Evolutionary conservation across 495 filamentous ascomycete species (phyloP), one percentile per base, ranked within the genome.

Genomic region (Penicillium lividum): DNA sequence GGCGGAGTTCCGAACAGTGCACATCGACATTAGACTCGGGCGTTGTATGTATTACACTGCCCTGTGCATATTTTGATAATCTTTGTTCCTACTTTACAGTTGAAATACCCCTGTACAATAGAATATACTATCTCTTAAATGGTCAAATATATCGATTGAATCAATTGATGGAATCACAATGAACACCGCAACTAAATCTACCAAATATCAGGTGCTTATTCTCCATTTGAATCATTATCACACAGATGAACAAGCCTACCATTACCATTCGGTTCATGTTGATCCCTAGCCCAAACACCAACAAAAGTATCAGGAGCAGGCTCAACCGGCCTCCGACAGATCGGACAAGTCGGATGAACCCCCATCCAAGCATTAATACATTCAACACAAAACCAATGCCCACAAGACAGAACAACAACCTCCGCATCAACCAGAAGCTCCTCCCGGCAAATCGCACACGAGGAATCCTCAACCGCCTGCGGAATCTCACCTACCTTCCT

Each of bases 331-430:
- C 22, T 22, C 22, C 47, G 47, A 33, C 47, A 50, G 28, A 50
- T 50, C 31, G 28, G 30, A n/a, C 47, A 50, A 16, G 10, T 31
- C 7, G 16, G 9, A 7, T 50, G 31, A 13, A 3, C 7, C 6
- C 30, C 10, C 10, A 50, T 10, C 47, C 47, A 50, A 22, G 28
- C 7, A 6, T 11, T 34, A 16, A 31, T 34, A 33, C 47, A 50
- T 1, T 33, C 28, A 31, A 50, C 28, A 31, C 47, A 50, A n/a
- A 50, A 34, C 47, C 47, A 50, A 50, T 50, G 47, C 28, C 15
- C 28, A 33, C 47, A 50, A 7, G 18, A 5, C 27, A 50, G 29
- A 31, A 31, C n/a, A 16, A 50, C 28, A 16, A 50, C 47, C 15
- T 50, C 4, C 1, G 13, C 27, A 15, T 34, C 28, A 31, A 2